phyloP scores from a whole-genome alignment of 768 basidiomycete species.

The Cystofilobasidium macerans region DNA sequence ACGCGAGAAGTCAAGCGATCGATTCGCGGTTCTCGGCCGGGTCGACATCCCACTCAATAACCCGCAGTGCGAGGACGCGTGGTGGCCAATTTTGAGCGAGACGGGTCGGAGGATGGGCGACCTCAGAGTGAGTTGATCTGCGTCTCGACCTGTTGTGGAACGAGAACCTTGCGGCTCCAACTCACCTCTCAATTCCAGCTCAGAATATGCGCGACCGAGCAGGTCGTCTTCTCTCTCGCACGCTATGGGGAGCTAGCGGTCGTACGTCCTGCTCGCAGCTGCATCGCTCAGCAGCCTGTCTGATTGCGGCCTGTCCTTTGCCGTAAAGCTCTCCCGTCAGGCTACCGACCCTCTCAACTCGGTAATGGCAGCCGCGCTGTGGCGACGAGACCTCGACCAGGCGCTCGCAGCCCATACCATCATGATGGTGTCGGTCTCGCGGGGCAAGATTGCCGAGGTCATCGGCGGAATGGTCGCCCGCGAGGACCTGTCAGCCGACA shows the following conservation, averaged over 20 bases:
- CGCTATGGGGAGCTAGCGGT: background rate
- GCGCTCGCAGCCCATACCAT: constrained; percentile 47
- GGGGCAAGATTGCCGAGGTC: constrained; percentile 59
- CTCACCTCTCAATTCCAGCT: background rate
- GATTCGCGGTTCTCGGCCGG: background rate
- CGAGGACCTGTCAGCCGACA: constrained; percentile 44
- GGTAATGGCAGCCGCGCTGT: constrained; percentile 43
- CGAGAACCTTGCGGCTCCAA: too few species aligned
- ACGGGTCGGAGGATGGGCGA: constrained; percentile 1
- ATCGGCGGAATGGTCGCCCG: constrained; percentile 35
- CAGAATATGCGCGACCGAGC: background rate
- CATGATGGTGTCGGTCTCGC: constrained; percentile 58
- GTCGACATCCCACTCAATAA: background rate
- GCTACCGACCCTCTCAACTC: background rate
- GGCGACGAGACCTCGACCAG: constrained; percentile 49
- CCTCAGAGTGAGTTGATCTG: background rate
- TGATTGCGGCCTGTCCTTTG: background rate
- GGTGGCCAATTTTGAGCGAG: background rate
- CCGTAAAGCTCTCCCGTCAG: background rate
- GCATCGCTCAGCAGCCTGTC: background rate
- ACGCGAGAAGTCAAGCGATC: constrained; percentile 9
- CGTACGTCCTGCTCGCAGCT: background rate
- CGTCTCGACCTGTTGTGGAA: too few species aligned
- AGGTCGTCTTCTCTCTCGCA: constrained; percentile 8
- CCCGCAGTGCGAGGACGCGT: background rate